Evolutionary conservation across 2,329 filamentous ascomycete genomes (phyloP), one percentile per base, ranked within the genome.

Genomic region (Ceratocystiopsis sp.): DNA sequence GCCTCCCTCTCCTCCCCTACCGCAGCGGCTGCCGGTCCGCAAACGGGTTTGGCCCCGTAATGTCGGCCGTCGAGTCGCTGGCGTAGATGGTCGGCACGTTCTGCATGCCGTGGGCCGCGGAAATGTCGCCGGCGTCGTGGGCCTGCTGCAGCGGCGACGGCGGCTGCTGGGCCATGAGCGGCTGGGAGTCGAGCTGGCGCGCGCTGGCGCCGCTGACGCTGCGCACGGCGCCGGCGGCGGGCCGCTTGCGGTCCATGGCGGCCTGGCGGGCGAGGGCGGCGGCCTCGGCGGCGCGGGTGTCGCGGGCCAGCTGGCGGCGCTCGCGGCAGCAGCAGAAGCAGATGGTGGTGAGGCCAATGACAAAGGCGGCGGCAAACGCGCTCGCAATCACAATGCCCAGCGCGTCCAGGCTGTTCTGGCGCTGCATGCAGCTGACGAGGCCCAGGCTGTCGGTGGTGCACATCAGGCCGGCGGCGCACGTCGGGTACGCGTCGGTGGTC

Each of bases 291-390:
- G 64, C 63, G 46, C 63, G 64, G 43, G 56, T 57, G 33, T 63
- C 55, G 39, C 60, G 58, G 54, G 61, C 63, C 52, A 69, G 61
- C 50, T 60, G 50, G 54, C 56, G 57, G 50, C 64, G 60, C 50
- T 75, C 70, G 48, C 60, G 59, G 61, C 64, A 68, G 65, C 68
- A 73, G 49, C 67, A 59, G 61, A 66, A 66, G 53, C 65, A 62
- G 44, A 75, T 55, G 48, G 57, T 50, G 40, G 52, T 56, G 46
- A 67, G 47, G 49, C 60, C 56, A 42, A 60, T 37, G 48, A 57
- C 54, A 47, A 67, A 51, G 46, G 55, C 58, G n/a, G 55, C 48
- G 44, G 59, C 65, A 35, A 76, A 65, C 54, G 67, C 51, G 48
- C 69, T 57, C 52, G 63, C 57, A 48, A 73, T 61, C 53, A 71